Conservation (phyloP, 805 yeast genomes). For the Pichia californica region DNA sequence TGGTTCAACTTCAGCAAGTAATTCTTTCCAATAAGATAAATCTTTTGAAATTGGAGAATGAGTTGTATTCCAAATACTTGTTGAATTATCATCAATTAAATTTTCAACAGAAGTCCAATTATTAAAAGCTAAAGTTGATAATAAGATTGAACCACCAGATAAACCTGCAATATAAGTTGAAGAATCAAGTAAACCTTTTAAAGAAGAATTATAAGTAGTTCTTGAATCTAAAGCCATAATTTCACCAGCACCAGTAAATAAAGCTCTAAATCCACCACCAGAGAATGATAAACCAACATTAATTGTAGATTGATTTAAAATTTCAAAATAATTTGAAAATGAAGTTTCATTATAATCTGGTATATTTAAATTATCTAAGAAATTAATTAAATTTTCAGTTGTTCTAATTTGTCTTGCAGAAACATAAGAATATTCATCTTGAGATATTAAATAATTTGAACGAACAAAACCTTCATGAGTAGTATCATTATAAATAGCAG, state of each 20-base stretch:
- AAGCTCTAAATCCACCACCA: constrained; percentile 87
- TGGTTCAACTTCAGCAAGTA: constrained; percentile 40
- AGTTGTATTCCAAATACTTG: constrained; percentile 57
- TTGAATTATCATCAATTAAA: constrained; percentile 33
- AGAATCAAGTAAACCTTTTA: constrained; percentile 60
- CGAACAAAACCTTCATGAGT: constrained; percentile 28
- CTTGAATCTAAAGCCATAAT: constrained; percentile 73
- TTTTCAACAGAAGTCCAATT: constrained; percentile 63
- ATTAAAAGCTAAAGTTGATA: constrained; percentile 60
- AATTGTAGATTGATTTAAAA: constrained; percentile 30
- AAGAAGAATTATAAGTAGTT: constrained; percentile 35
- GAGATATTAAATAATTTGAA: constrained; percentile 39
- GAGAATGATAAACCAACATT: constrained; percentile 56
- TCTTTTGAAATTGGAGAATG: constrained; percentile 50
- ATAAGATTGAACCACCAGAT: constrained; percentile 75
- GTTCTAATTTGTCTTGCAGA: constrained; percentile 38
- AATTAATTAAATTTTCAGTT: constrained; percentile 35
- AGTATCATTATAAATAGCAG: constrained; percentile 6
- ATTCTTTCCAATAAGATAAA: constrained; percentile 41
- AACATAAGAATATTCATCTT: constrained; percentile 49
- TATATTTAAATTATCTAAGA: constrained; percentile 39
- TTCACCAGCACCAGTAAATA: constrained; percentile 77
- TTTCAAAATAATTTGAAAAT: constrained; percentile 29
- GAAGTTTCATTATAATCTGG: constrained; percentile 40
- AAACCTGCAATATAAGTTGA: constrained; percentile 67